phyloP scores from a whole-genome alignment of 2,329 filamentous ascomycete species.

The Scedosporium minutisporum region DNA sequence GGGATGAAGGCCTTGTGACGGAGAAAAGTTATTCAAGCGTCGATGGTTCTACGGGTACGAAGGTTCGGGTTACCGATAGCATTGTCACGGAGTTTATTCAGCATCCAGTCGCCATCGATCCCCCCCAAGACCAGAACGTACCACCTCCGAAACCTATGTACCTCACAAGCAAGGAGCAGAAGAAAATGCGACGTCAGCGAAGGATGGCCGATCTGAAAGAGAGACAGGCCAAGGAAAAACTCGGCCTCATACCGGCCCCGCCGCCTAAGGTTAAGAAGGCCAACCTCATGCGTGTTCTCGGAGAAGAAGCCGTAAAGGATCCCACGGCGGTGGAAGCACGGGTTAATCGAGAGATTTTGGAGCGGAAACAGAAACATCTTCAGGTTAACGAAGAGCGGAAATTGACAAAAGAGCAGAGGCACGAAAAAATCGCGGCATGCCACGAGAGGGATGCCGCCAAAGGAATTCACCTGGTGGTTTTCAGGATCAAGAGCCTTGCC shows the following conservation, averaged over 20 bases:
- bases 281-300: slow-evolving; percentile 94
- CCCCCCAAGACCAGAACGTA: slow-evolving; percentile 77
- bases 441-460: slow-evolving; percentile 82
- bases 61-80: slow-evolving; percentile 67
- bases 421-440: slow-evolving; percentile 72
- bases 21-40: slow-evolving; percentile 65
- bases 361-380: slow-evolving; percentile 71
- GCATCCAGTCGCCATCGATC: slow-evolving; percentile 82
- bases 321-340: slow-evolving; percentile 93
- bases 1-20: slow-evolving; percentile 78
- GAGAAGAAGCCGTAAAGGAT: slow-evolving; percentile 79
- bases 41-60: slow-evolving; percentile 54
- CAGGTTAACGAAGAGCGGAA: slow-evolving; percentile 74
- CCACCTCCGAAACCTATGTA: slow-evolving; percentile 82
- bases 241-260: slow-evolving; percentile 81
- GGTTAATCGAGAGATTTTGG: slow-evolving; percentile 86
- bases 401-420: slow-evolving; percentile 76
- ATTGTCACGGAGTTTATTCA: slow-evolving; percentile 89
- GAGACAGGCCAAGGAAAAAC: slow-evolving; percentile 86
- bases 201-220: slow-evolving; percentile 92
- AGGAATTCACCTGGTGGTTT: slow-evolving; percentile 78
- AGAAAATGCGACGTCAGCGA: slow-evolving; percentile 80
- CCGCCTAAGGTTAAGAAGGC: slow-evolving; percentile 95
- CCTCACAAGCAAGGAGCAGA: slow-evolving; percentile 81
- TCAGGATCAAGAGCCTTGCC: slow-evolving; percentile 79